Percentiles rank a stretch among this genome's conserved stretches.
phyloP scores from a whole-genome alignment of 1,284 basidiomycete genomes.

The Mycena citricolor region DNA sequence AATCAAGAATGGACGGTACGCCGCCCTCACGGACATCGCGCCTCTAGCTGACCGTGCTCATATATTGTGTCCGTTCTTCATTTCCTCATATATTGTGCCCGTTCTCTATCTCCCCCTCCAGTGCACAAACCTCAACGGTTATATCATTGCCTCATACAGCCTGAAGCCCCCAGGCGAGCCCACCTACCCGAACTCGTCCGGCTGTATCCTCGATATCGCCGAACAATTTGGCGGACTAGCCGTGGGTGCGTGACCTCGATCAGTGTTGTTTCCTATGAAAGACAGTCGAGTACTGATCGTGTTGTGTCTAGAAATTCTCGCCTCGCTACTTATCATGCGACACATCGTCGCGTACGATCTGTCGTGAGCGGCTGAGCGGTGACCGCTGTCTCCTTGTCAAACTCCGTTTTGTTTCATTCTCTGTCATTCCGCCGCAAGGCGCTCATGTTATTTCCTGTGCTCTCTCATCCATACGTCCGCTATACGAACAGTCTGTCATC shows the following conservation, averaged over 20 bases:
- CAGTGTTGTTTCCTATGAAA: constrained; percentile 7
- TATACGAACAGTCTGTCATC: too few relatives aligned
- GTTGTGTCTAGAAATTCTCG: constrained; percentile 50
- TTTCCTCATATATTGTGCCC: too few relatives aligned
- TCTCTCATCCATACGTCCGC: too few relatives aligned
- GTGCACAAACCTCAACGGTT: constrained; percentile 53
- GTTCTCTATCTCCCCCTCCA: constrained; percentile 28
- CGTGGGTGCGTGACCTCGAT: constrained; percentile 41
- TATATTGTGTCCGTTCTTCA: too few relatives aligned
- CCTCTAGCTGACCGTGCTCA: too few relatives aligned
- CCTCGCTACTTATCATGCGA: constrained; percentile 63
- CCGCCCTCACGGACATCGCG: too few relatives aligned
- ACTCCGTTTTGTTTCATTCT: too few relatives aligned
- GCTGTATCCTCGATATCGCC: constrained; percentile 61
- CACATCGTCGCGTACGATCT: constrained; percentile 55
- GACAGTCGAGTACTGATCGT: constrained; percentile 1
- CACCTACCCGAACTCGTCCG: constrained; percentile 51
- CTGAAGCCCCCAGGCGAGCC: constrained; percentile 57
- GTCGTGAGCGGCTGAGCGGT: too few relatives aligned
- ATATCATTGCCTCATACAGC: constrained; percentile 58
- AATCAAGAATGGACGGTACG: too few relatives aligned
- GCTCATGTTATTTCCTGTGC: too few relatives aligned
- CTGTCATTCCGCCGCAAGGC: too few relatives aligned
- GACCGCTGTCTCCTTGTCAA: too few relatives aligned
- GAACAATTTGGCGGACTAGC: constrained; percentile 56